phyloP scores from a whole-genome alignment of 495 filamentous ascomycete species.

The Penicillium alfredii region DNA sequence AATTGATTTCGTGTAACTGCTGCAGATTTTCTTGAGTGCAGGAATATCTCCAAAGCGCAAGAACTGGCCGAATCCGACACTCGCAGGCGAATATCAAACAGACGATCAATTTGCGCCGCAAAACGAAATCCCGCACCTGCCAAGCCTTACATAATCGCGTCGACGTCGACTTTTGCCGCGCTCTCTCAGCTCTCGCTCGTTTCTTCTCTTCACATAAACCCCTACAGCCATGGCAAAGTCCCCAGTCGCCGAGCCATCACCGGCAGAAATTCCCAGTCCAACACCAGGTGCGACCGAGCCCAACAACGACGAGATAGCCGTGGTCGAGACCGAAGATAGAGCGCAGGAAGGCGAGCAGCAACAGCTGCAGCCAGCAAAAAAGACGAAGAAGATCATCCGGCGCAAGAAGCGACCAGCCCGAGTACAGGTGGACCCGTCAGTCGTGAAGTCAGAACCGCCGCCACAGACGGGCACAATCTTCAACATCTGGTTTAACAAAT shows the following conservation, averaged over 20 bases:
- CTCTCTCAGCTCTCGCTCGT: constrained; percentile 7
- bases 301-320: constrained; percentile 17
- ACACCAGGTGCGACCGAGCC: constrained; percentile 3
- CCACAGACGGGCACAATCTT: constrained; percentile 89
- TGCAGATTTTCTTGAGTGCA: too few species aligned
- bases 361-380: constrained; percentile 29
- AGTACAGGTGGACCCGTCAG: constrained; percentile 74
- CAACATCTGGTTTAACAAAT: constrained; percentile 95
- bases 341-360: constrained; percentile 16
- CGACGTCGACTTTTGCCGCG: constrained; percentile 6
- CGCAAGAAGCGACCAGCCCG: constrained; percentile 50
- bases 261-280: constrained; percentile 5
- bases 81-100: constrained; percentile 1
- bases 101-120: too few species aligned
- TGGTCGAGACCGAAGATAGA: constrained; percentile 18
- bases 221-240: constrained; percentile 30
- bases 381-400: constrained; percentile 49
- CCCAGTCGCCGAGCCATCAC: constrained; percentile 15
- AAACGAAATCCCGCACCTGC: constrained; percentile 24
- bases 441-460: constrained; percentile 73
- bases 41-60: too few species aligned
- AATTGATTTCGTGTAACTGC: too few species aligned
- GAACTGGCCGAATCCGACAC: neutral
- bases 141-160: constrained; percentile 22
- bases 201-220: constrained; percentile 2